Evolutionary conservation across 805 yeast genomes (phyloP).

Genomic region (Ogataea trehaloabstinens): DNA sequence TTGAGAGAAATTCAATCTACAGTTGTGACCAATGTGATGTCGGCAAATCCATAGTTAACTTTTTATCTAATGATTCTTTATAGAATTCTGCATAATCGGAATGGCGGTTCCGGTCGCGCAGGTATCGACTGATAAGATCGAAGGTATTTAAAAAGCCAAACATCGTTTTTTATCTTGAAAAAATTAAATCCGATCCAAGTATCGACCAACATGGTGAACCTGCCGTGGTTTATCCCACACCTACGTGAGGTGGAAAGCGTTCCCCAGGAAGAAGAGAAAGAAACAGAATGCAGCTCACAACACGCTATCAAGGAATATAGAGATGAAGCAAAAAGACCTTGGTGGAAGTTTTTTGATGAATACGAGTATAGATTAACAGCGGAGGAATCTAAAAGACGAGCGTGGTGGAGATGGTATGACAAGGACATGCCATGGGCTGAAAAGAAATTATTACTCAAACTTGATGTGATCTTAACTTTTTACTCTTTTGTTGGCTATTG

Average conservation of each 20-base stretch:
- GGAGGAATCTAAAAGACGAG: slow-evolving; percentile 28
- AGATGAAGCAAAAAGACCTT: slow-evolving; percentile 50
- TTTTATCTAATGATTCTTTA: slow-evolving; percentile 4
- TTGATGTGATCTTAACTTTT: slow-evolving; percentile 51
- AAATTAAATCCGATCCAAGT: background rate
- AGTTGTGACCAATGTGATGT: slow-evolving; percentile 6
- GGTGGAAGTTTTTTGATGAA: slow-evolving; percentile 59
- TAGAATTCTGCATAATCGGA: slow-evolving; percentile 1
- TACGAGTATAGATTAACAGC: slow-evolving; percentile 52
- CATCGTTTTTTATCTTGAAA: too few species aligned
- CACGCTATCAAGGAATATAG: slow-evolving; percentile 41
- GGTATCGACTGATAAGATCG: background rate
- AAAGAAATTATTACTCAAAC: slow-evolving; percentile 44
- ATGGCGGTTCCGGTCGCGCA: slow-evolving; percentile 1
- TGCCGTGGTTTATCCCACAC: slow-evolving; percentile 1
- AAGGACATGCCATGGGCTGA: slow-evolving; percentile 46
- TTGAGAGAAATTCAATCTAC: slow-evolving; percentile 2
- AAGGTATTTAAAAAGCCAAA: too few species aligned
- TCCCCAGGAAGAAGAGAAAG: background rate
- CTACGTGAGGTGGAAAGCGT: background rate
- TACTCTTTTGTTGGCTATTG: slow-evolving; percentile 60
- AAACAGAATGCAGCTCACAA: too few species aligned
- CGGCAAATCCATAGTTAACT: slow-evolving; percentile 8
- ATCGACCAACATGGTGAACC: background rate
- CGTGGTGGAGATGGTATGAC: slow-evolving; percentile 57